These are phyloP conservation scores for Verticillium zaregamsianum DNA, from an alignment of 2,329 filamentous ascomycete genomes.

Conservation along the genomic window DNA sequence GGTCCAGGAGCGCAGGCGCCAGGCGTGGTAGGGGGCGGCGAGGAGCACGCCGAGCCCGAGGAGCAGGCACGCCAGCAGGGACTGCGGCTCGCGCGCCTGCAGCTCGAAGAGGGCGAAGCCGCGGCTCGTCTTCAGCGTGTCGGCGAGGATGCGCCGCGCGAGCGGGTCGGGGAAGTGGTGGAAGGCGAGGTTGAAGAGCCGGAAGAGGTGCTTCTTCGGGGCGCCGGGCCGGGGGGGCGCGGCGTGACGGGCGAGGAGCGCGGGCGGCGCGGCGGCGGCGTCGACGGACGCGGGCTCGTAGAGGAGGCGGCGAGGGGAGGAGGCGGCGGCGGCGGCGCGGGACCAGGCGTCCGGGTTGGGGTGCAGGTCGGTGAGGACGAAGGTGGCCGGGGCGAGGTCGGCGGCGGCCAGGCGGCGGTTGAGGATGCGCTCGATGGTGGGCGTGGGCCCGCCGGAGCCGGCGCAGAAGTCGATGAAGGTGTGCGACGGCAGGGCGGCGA, in stretches of 20 bases:
- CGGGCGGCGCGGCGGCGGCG: conserved; percentile 36
- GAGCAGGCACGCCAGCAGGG: conserved; percentile 48
- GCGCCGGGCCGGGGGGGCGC: background rate
- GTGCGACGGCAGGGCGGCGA: conserved; percentile 41
- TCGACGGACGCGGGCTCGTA: conserved; percentile 61
- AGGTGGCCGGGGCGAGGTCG: conserved; percentile 36
- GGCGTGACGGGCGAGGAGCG: background rate
- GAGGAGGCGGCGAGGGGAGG: conserved; percentile 44
- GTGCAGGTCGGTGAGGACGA: conserved; percentile 63
- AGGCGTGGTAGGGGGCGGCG: conserved; percentile 48
- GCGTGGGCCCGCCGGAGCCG: conserved; percentile 68
- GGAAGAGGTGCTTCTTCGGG: conserved; percentile 51
- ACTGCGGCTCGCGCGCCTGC: conserved; percentile 58
- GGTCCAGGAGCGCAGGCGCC: conserved; percentile 46
- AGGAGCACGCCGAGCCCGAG: conserved; percentile 49
- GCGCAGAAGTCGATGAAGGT: conserved; percentile 74
- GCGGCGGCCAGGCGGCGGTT: conserved; percentile 38
- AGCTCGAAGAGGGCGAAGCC: conserved; percentile 72
- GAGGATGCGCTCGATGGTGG: conserved; percentile 55
- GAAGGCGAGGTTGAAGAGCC: conserved; percentile 70
- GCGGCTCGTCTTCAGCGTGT: conserved; percentile 60
- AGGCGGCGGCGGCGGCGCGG: conserved; percentile 42
- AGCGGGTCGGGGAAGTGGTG: conserved; percentile 69
- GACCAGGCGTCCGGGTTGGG: conserved; percentile 61
- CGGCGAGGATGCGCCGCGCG: conserved; percentile 56